Evolutionary conservation across 441 rosid genomes (phyloP), one percentile per base, ranked within the genome.

Genomic region (Arabidopsis hybrid): DNA sequence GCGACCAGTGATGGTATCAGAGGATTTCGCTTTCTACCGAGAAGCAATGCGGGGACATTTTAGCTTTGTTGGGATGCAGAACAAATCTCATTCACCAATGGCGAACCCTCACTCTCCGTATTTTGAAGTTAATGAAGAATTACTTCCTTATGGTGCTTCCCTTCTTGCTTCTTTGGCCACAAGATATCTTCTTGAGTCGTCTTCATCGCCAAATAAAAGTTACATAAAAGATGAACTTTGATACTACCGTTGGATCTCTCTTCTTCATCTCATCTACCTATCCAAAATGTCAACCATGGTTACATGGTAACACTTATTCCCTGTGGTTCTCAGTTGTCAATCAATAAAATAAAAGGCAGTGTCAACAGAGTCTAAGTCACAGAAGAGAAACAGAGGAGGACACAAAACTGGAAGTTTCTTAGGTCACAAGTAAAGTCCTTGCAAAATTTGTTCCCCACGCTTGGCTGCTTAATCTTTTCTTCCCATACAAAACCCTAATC

Each of bases 1-100:
- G 88, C 78, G 76, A 52, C 96, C 89, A 2, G 5, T 85, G 75
- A 93, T 88, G 96, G 97, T 94, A 49, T 80, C 96, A 13, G 98
- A 93, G 80, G 98, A 91, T 79, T 93, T 93, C 75, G 53, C 96
- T 4, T 89, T 90, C 69, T 93, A 88, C 79, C 96, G 87, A 75
- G 90, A 91, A 80, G 67, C 51, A 12, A 64, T 83, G n/a, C 94
- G 95, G 3, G 98, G 96, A 26, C 78, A 86, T 82, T 81, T 91
- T 58, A 84, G 79, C 79, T 74, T 91, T 13, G 29, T 90, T 0
- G 97, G 96, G 16, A 87, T 87, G 91, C 85, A 79, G 65, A 76
- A 86, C 46, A 82, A 78, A 71, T 79, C 76, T 21, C 60, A 36
- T 8, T 71, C 82, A 17, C 57, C 61, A 47, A 80, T 84, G 68